phyloP scores from a whole-genome alignment of 164 flowering plant species.

The Magnolia officinalis region DNA sequence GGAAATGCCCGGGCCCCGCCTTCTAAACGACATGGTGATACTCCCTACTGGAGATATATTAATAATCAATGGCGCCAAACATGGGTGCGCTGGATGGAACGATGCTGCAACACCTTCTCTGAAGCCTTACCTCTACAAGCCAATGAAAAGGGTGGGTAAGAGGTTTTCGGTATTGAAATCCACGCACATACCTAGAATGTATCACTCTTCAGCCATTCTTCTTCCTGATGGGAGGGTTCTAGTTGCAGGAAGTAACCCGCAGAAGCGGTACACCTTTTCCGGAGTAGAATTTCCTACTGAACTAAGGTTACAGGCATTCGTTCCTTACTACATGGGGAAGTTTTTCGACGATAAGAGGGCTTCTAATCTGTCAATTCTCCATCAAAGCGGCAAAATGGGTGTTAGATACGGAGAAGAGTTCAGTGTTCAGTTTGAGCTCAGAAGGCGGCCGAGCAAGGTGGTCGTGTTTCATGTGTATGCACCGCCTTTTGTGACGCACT shows the following conservation, averaged over 20 bases:
- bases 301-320: slow-evolving; percentile 48
- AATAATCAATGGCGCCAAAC: slow-evolving; percentile 59
- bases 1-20: slow-evolving; percentile 58
- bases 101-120: slow-evolving; percentile 41
- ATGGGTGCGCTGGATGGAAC: slow-evolving; percentile 56
- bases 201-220: slow-evolving; percentile 64
- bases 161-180: slow-evolving; percentile 41
- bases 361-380: slow-evolving; percentile 30
- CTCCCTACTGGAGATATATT: slow-evolving; percentile 60
- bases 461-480: slow-evolving; percentile 46
- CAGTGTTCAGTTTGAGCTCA: slow-evolving; percentile 32
- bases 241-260: slow-evolving; percentile 69
- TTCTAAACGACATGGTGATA: slow-evolving; percentile 55
- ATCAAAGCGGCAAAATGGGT: background rate
- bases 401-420: slow-evolving; percentile 44
- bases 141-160: slow-evolving; percentile 28
- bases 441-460: slow-evolving; percentile 19
- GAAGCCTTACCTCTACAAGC: slow-evolving; percentile 51
- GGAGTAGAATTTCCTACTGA: slow-evolving; percentile 60
- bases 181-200: slow-evolving; percentile 56
- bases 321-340: slow-evolving; percentile 47
- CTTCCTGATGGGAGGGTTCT: slow-evolving; percentile 66
- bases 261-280: slow-evolving; percentile 36
- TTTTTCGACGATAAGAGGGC: slow-evolving; percentile 35
- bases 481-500: slow-evolving; percentile 65